Base-by-base conservation (phyloP, 2,329 filamentous ascomycete genomes). In the Pseudocercospora macadamiae region DNA sequence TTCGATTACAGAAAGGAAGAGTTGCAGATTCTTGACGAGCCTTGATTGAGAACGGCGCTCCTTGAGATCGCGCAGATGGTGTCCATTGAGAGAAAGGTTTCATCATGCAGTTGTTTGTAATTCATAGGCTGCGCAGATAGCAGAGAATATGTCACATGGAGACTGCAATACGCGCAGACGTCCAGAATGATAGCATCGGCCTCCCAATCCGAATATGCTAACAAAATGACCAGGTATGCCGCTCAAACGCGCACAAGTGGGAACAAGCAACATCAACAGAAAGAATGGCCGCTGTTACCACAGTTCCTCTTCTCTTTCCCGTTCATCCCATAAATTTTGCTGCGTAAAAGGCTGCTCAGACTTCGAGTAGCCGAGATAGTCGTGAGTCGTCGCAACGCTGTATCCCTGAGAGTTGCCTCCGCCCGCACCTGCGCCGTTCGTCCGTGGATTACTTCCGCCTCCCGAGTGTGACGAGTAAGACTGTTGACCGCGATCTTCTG, bases 331-430 rank as follows among this genome's bases (percentile, higher is more conserved):
- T 48, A 70, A 32, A 14, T 64, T 60, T 26, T 65, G 47, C 32
- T 68, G 63, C 4, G 68, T 67, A 59, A 69, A 68, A 4, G 60
- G 57, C 57, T 64, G 62, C 55, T 66, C 59, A 44, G 68, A 65
- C 49, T 70, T 68, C 12, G 66, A 64, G 53, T 73, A 71, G 12
- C 71, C 72, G 10, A 74, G 54, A 61, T 74, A 74, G 39, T 73
- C 71, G 52, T 72, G 66, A 44, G 67, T 68, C 54, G 61, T 68
- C 14, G 70, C 66, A 18, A 74, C 71, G 51, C 68, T 70, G 54
- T 74, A 74, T n/a, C 67, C 68, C 23, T 51, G 51, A 55, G 58
- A 59, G 48, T 42, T 45, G 51, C 51, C 53, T 25, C 56, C 60
- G 39, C 52, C 57, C 51, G 58, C 18, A 39, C 45, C 54, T 49